Conservation (phyloP, 106 monocot species). For the Phalaenopsis aphrodite region DNA sequence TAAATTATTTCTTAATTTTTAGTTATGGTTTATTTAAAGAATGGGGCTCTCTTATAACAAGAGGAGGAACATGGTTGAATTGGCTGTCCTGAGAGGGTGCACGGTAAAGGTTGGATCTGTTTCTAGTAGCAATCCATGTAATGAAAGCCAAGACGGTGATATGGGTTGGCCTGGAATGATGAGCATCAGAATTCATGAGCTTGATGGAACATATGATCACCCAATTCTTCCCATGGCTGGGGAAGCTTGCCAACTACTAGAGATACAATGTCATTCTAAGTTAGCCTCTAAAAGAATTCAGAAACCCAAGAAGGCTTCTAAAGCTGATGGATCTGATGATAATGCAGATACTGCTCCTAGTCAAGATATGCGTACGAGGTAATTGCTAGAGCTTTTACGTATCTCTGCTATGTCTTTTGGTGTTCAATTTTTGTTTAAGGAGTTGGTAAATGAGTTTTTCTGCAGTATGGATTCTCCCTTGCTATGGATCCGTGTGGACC, state of each 20-base stretch:
- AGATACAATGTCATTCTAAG: constrained; percentile 92
- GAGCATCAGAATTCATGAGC: constrained; percentile 93
- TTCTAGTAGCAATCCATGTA: constrained; percentile 19
- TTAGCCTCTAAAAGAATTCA: constrained; percentile 74
- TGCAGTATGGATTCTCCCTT: constrained; percentile 89
- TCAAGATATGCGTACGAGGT: constrained; percentile 61
- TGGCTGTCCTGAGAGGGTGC: constrained; percentile 77
- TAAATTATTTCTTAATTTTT: background rate
- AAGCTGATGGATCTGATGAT: constrained; percentile 93
- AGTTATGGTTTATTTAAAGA: constrained; percentile 26
- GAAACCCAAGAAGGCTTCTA: constrained; percentile 81
- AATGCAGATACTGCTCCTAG: constrained; percentile 49
- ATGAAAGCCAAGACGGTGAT: constrained; percentile 52
- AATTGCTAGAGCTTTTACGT: background rate
- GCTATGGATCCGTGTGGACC: constrained; percentile 92
- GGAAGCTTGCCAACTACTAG: constrained; percentile 77
- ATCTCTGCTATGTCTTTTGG: background rate
- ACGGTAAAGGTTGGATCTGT: constrained; percentile 28
- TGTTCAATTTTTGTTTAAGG: background rate
- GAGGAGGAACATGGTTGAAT: constrained; percentile 79
- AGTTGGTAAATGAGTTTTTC: background rate
- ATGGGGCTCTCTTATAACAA: constrained; percentile 90
- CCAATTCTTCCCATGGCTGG: constrained; percentile 79
- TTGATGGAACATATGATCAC: constrained; percentile 93
- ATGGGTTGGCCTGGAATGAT: constrained; percentile 98